phyloP scores from a whole-genome alignment of 352 stramenopile genomes.

The Pythium phragmiticola region DNA sequence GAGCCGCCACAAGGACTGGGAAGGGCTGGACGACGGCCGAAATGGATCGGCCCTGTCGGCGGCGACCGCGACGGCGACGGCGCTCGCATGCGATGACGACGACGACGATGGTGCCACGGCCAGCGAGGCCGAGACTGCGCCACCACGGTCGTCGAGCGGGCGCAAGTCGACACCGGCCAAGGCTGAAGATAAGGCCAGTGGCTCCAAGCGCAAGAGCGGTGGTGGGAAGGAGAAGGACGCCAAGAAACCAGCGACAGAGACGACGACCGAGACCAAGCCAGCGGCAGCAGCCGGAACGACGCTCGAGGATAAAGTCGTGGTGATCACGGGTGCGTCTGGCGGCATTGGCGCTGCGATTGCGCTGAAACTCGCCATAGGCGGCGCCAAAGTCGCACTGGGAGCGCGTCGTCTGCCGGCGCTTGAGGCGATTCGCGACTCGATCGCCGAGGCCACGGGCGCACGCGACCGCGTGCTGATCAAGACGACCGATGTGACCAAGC shows the following conservation, averaged over 20 bases:
- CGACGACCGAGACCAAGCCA: slow-evolving; percentile 1
- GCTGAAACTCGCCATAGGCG: slow-evolving; percentile 57
- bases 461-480: slow-evolving; percentile 40
- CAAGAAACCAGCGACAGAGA: slow-evolving; percentile 22
- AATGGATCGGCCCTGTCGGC: background rate
- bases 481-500: slow-evolving; percentile 69
- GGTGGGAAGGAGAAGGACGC: slow-evolving; percentile 1
- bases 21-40: background rate
- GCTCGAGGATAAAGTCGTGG: slow-evolving; percentile 74
- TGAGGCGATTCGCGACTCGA: slow-evolving; percentile 40
- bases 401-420: slow-evolving; percentile 68
- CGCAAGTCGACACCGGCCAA: background rate
- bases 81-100: background rate
- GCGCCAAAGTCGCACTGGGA: slow-evolving; percentile 81
- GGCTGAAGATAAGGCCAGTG: slow-evolving; percentile 7
- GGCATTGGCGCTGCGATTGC: slow-evolving; percentile 88
- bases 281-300: slow-evolving; percentile 1
- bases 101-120: slow-evolving; percentile 9
- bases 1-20: slow-evolving; percentile 21
- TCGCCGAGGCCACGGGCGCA: slow-evolving; percentile 30
- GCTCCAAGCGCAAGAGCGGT: slow-evolving; percentile 17
- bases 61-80: background rate
- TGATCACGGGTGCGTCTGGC: slow-evolving; percentile 87
- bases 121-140: slow-evolving; percentile 4
- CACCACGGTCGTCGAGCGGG: background rate